Base-by-base conservation (phyloP, 495 filamentous ascomycete species). In the Thozetella sp. region DNA sequence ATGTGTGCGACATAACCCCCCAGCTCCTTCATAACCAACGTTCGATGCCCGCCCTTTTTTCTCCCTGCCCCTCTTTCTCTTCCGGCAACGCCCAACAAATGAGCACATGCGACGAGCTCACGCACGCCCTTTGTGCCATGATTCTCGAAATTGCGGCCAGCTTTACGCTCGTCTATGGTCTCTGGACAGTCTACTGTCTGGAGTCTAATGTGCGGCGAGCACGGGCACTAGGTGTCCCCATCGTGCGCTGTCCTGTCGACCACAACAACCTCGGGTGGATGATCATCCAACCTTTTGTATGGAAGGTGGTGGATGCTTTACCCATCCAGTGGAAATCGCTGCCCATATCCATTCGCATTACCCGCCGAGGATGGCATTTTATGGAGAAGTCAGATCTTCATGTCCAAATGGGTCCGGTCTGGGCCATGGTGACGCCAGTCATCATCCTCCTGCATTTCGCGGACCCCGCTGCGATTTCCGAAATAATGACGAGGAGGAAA, bases 201-300 rank as follows among this genome's bases (percentile, higher is more conserved):
- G 61, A 63, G 43, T 15, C 37, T n/a, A 63, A 63, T 25, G 59
- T 51, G n/a, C 25, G 59, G 23, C 43, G 53, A 22, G 65, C 62
- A 22, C 51, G 54, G 12, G 23, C 22, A 0, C 4, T 67, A 17
- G 24, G 27, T 0, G 57, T 67, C 13, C 65, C 62, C 11, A 15
- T 62, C 19, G 43, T 62, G 22, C 59, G 62, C 37, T 30, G 62
- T 23, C 65, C 65, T 1, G 57, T 67, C 26, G 59, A 63, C 25
- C 30, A 48, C 0, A 61, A 63, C 54, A 67, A 65, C 25, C 46
- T 58, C 15, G 10, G 51, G 11, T 67, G 62, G 62, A 54, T 56
- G 2, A 51, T 67, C 20, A 6, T 64, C 15, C 57, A 63, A 27
- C 54, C 59, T 1, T 34, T 53, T 26, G 55, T 67, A 12, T 64